Evolutionary conservation across 2,329 filamentous ascomycete genomes (phyloP), one percentile per base, ranked within the genome.

Genomic region (Aureobasidium pullulans): DNA sequence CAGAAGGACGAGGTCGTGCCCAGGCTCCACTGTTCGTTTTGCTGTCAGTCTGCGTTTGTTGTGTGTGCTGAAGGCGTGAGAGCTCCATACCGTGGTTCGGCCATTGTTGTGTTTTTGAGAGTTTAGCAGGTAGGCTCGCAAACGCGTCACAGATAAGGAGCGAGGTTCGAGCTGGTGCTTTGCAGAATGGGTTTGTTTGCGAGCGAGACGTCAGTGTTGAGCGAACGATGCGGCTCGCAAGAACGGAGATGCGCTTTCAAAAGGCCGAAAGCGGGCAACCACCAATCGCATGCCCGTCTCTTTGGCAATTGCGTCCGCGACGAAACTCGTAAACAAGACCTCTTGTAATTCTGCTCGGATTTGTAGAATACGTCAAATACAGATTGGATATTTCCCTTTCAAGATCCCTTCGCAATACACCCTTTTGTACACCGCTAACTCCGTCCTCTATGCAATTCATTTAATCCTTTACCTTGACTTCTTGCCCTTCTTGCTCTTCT

Each of bases 401-500:
- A 40, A 13, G 15, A 40, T 16, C 19, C 36, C 36, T 29, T 40
- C 11, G 34, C 34, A n/a, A 47, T n/a, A 31, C 28, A 15, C 15
- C 44, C 28, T 31, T 56, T 56, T 56, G 28, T 46, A 56, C 52
- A 56, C 52, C 40, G 16, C 11, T 44, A 56, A 56, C 52, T 56
- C 52, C 52, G 28, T 2, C 40, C 52, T 56, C 32, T 56, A 56
- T 56, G 52, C 52, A 44, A 19, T 23, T 46, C 52, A 34, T 43
- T 36, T 5, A 48, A 39, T 7, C 37, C 42, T 44, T 46, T 32
- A 61, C 39, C 59, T 46, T 16, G 59, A 49, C 63, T 68, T 70
- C 61, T 70, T 71, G 39, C 61, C 63, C 63, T 68, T 70, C 65
- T 70, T 71, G 28, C 64, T 66, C 44, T 63, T 66, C 57, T 64